Conservation (phyloP, 768 basidiomycete species). For the Leccinum arenicola region DNA sequence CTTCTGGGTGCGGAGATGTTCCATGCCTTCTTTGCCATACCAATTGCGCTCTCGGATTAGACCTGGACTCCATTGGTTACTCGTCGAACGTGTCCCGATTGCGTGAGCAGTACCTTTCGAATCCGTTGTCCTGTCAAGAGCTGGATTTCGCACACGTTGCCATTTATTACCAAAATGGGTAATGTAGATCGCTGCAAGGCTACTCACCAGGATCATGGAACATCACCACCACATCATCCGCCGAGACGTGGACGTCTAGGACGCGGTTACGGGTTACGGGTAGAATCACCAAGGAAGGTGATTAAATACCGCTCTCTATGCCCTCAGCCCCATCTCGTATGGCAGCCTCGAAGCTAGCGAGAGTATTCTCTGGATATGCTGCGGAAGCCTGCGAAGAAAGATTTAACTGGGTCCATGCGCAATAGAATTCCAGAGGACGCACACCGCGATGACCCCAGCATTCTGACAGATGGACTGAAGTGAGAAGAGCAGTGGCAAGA, state of each 20-base stretch:
- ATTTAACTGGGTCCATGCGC: neutral
- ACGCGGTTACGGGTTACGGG: constrained; percentile 46
- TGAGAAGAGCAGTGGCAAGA: neutral
- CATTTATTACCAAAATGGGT: constrained; percentile 20
- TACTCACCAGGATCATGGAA: constrained; percentile 87
- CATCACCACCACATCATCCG: constrained; percentile 86
- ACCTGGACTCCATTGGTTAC: constrained; percentile 39
- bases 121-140: constrained; percentile 79
- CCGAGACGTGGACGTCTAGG: constrained; percentile 92
- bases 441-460: constrained; percentile 82
- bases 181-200: constrained; percentile 15
- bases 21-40: constrained; percentile 68
- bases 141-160: constrained; percentile 36
- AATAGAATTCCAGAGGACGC: constrained; percentile 36
- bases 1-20: constrained; percentile 77
- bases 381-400: constrained; percentile 69
- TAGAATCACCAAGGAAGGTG: constrained; percentile 32
- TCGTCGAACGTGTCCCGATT: constrained; percentile 26
- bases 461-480: constrained; percentile 37
- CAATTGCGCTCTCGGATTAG: constrained; percentile 69
- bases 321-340: constrained; percentile 94
- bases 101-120: constrained; percentile 47
- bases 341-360: constrained; percentile 92
- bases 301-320: constrained; percentile 91
- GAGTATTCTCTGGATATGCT: constrained; percentile 88